phyloP scores from a whole-genome alignment of 139 green algal species.

The Closterium sp. region DNA sequence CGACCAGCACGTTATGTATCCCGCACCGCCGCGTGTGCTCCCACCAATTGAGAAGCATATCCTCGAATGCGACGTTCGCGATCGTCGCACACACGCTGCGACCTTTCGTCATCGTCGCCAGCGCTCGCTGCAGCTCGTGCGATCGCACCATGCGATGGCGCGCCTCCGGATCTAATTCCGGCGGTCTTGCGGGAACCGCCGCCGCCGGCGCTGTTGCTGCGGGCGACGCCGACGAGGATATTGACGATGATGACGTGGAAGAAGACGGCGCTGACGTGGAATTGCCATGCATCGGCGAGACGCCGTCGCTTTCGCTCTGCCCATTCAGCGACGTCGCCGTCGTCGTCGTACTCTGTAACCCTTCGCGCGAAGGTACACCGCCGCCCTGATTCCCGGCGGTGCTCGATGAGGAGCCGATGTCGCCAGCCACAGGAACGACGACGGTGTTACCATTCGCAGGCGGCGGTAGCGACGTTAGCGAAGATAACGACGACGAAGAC shows the following conservation, averaged over 20 bases:
- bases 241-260: not conserved
- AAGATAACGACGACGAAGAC: not conserved
- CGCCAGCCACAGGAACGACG: too few species aligned
- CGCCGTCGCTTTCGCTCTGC: not conserved
- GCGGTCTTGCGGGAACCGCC: not conserved
- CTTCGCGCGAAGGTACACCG: not conserved
- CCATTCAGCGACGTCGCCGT: not conserved
- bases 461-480: too few species aligned
- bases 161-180: not conserved
- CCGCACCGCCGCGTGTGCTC: not conserved
- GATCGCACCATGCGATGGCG: slow-evolving; percentile 14
- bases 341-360: not conserved
- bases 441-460: too few species aligned
- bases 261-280: not conserved
- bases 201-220: not conserved
- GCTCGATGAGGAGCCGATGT: too few species aligned
- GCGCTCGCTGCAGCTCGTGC: slow-evolving; percentile 13
- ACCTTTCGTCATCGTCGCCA: slow-evolving; percentile 18
- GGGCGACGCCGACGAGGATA: not conserved
- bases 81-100: slow-evolving; percentile 25
- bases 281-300: not conserved
- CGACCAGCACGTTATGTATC: slow-evolving; percentile 6
- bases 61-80: slow-evolving; percentile 22
- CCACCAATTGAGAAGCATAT: slow-evolving; percentile 34
- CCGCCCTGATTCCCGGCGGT: too few species aligned